These are phyloP conservation scores for Fonsecaea nubica DNA, from an alignment of 2,329 filamentous ascomycete species.

Conservation along the genomic window DNA sequence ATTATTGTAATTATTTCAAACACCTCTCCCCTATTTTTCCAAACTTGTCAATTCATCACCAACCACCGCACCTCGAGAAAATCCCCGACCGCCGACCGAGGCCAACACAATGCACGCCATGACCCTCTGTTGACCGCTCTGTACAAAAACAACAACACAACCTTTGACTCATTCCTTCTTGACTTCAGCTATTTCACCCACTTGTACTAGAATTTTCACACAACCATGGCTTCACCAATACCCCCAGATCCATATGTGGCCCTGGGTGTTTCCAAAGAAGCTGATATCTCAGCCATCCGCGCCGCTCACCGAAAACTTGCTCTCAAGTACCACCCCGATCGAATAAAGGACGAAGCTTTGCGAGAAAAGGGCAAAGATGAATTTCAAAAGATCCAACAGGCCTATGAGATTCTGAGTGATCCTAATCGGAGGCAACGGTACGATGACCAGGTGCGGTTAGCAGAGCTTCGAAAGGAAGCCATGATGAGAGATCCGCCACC, in stretches of 20 bases:
- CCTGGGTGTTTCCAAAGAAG: conserved; percentile 75
- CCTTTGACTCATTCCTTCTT: conserved; percentile 17
- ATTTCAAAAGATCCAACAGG: conserved; percentile 90
- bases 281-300: conserved; percentile 74
- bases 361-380: conserved; percentile 82
- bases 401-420: conserved; percentile 88
- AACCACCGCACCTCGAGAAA: conserved; percentile 24
- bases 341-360: conserved; percentile 77
- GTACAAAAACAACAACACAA: conserved; percentile 31
- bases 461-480: conserved; percentile 66
- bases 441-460: conserved; percentile 74
- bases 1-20: conserved; percentile 15
- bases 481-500: conserved; percentile 53
- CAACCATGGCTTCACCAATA: conserved; percentile 35
- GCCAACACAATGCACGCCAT: conserved; percentile 34
- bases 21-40: neutral
- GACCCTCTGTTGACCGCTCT: conserved; percentile 33
- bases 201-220: conserved; percentile 13
- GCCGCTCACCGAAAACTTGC: conserved; percentile 83
- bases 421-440: conserved; percentile 75
- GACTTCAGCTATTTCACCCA: conserved; percentile 11
- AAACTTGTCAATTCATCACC: conserved; percentile 15
- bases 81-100: conserved; percentile 26
- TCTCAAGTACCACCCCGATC: conserved; percentile 89
- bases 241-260: conserved; percentile 76